A percentile compares a stretch with the other conserved stretches of the same genome.
Evolutionary conservation across 2,329 filamentous ascomycete genomes (phyloP).

Genomic region (Lecanicillium sp.): DNA sequence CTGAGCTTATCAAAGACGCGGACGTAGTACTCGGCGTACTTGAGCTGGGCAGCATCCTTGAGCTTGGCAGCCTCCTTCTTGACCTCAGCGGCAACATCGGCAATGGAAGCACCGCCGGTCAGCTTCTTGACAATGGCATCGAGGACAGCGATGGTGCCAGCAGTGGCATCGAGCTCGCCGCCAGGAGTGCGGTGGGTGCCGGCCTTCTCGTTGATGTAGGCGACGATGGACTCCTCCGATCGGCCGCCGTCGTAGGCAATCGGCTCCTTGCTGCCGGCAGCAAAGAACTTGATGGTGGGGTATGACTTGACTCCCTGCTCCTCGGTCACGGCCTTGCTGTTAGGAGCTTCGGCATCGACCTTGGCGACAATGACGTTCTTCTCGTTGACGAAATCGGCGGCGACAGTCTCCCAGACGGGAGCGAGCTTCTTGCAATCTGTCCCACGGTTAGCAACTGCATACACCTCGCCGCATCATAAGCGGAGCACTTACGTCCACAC

Average conservation of each 20-base stretch:
- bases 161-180: conserved; percentile 69
- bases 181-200: conserved; percentile 80
- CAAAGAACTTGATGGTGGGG: conserved; percentile 98
- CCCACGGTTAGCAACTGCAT: conserved; percentile 9
- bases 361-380: conserved; percentile 81
- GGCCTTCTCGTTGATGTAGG: conserved; percentile 81
- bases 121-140: conserved; percentile 73
- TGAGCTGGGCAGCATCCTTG: conserved; percentile 56
- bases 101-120: conserved; percentile 54
- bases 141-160: conserved; percentile 75
- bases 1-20: conserved; percentile 82
- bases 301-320: conserved; percentile 77
- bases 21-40: conserved; percentile 91
- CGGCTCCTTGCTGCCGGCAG: conserved; percentile 69
- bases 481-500: conserved; percentile 79
- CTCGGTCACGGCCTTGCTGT: conserved; percentile 70
- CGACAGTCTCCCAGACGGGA: conserved; percentile 83
- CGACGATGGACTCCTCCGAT: conserved; percentile 66
- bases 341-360: conserved; percentile 86
- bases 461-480: no score
- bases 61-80: conserved; percentile 63
- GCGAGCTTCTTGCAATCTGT: conserved; percentile 95
- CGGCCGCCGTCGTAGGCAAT: conserved; percentile 71
- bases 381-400: conserved; percentile 73
- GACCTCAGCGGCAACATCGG: conserved; percentile 62